Conservation (phyloP, 176 grass and related monocot genomes). For the Zoysia pacifica region DNA sequence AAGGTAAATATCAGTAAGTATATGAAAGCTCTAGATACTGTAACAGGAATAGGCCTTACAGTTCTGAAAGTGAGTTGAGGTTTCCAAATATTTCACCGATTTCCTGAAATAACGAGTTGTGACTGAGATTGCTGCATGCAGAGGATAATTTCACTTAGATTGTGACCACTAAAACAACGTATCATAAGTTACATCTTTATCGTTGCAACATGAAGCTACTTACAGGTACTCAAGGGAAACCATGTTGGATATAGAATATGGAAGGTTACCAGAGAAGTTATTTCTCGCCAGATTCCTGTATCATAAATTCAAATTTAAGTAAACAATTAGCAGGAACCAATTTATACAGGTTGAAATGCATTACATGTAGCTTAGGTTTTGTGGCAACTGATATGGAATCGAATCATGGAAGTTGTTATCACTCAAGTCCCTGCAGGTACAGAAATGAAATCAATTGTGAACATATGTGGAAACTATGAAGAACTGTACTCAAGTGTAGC, state of each 20-base stretch:
- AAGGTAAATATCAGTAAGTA: neutral
- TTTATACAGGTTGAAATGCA: constrained; percentile 31
- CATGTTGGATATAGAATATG: constrained; percentile 77
- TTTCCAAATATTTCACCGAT: constrained; percentile 80
- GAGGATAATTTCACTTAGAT: constrained; percentile 40
- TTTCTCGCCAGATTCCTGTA: constrained; percentile 86
- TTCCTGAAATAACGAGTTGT: constrained; percentile 74
- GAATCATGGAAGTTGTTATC: constrained; percentile 71
- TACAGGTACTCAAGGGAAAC: constrained; percentile 86
- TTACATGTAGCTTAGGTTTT: constrained; percentile 90
- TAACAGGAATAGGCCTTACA: constrained; percentile 55
- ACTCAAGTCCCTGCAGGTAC: constrained; percentile 76
- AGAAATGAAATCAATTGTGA: constrained; percentile 17
- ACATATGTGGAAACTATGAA: constrained; percentile 5
- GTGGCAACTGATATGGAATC: constrained; percentile 86
- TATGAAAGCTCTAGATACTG: neutral
- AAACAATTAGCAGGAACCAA: constrained; percentile 24
- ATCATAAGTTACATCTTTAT: constrained; percentile 22
- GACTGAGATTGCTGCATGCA: constrained; percentile 83
- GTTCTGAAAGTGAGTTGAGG: constrained; percentile 68
- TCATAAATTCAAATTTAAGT: constrained; percentile 22
- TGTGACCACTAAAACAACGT: neutral
- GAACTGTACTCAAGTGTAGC: constrained; percentile 26
- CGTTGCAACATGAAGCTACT: constrained; percentile 31
- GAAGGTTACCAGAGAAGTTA: constrained; percentile 68